Evolutionary conservation across 2,329 filamentous ascomycete species (phyloP), one percentile per base, ranked within the genome.

Genomic region (Fusarium falciforme): DNA sequence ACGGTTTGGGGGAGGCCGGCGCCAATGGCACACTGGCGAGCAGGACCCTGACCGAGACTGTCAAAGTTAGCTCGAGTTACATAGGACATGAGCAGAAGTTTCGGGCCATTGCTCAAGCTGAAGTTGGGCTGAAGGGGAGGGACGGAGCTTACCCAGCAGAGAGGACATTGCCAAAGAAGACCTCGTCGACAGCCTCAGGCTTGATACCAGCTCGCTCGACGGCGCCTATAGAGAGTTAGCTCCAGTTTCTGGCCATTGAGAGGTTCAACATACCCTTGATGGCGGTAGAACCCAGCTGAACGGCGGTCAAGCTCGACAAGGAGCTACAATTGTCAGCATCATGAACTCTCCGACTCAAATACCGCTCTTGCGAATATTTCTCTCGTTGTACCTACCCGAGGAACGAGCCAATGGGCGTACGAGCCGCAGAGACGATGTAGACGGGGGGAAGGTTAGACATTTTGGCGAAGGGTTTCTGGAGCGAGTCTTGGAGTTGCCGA

Each of bases 131-230:
- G 66, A 62, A n/a, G 67, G 62, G 60, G 59, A 36, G 20, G 36
- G 42, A 44, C 16, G 36, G 31, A 60, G 80, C 88, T 79, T 89
- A 98, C 95, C 96, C 95, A 83, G 96, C 96, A 69, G 95, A 97
- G 80, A 99, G 90, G 77, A 99, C 96, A 88, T 99, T 99, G 84
- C 96, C 96, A 82, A 98, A 97, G 88, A 96, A 97, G 82, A 99
- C 94, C 84, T 99, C 96, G 82, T 99, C 92, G 67, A 99, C 94
- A 82, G 97, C 91, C 80, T 95, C 91, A 64, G 94, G 89, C 86
- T 97, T 95, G 86, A 99, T 91, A 65, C 96, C 92, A 55, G 93
- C 94, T 80, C 94, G 93, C 85, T 95, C 93, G 76, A 99, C 90
- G 71, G 96, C 96, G 79, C 88, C 90, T 92, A 16, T 55, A n/a